A percentile compares a stretch with the other conserved stretches of the same genome.
Evolutionary conservation across 305 asterid genomes (phyloP).

Genomic region (Fraxinus sp.): DNA sequence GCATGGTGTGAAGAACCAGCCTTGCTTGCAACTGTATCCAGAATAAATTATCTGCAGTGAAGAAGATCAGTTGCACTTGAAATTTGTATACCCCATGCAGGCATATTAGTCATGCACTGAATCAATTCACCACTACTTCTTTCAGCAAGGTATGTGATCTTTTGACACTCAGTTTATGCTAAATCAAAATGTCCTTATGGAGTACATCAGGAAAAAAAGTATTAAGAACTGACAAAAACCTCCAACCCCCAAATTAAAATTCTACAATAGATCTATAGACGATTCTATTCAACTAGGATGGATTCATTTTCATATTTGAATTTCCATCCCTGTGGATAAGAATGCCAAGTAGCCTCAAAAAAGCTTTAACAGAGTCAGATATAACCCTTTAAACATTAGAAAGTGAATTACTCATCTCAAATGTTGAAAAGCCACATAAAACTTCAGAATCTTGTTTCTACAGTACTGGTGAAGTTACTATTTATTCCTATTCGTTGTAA

Average conservation of each 20-base stretch:
- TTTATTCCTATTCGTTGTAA: not conserved
- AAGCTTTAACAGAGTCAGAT: not conserved
- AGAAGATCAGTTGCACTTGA: constrained; percentile 28
- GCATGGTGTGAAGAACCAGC: constrained; percentile 99
- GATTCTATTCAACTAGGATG: constrained; percentile 4
- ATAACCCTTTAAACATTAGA: not conserved
- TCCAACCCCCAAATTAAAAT: not conserved
- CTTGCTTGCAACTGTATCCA: constrained; percentile 98
- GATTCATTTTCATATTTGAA: not conserved
- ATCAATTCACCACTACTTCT: not conserved
- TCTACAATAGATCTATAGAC: not conserved
- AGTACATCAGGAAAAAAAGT: not conserved
- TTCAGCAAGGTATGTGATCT: not conserved
- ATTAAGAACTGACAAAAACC: not conserved
- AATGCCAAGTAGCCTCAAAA: not conserved
- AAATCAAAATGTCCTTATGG: not conserved
- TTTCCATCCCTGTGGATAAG: not conserved
- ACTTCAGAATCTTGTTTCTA: not conserved
- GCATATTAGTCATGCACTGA: not conserved
- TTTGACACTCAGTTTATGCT: not conserved
- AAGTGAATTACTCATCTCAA: not conserved
- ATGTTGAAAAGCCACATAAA: not conserved
- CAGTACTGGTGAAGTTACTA: not conserved
- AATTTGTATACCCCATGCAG: constrained; percentile 13
- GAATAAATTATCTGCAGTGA: constrained; percentile 61